phyloP scores from a whole-genome alignment of 1,284 basidiomycete genomes.

The Sporisorium reilianum region DNA sequence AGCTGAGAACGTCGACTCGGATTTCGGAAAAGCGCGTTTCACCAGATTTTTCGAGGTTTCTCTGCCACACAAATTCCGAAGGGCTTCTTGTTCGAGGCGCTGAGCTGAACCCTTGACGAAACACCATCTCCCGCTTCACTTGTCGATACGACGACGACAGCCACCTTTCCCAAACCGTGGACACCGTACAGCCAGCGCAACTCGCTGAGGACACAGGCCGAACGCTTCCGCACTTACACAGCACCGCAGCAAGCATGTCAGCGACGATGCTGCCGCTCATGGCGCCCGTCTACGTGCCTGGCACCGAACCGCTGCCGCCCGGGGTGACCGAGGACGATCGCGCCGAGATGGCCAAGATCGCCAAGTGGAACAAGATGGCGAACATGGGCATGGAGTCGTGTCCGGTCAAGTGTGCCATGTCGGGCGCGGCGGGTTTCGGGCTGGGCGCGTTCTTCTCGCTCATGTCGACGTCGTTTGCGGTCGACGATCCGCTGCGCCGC shows the following conservation, averaged over 20 bases:
- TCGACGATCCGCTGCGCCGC: constrained; percentile 82
- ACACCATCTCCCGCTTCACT: background rate
- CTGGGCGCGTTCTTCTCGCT: constrained; percentile 95
- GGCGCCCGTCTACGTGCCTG: constrained; percentile 67
- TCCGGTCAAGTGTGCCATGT: constrained; percentile 81
- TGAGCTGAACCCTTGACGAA: constrained; percentile 5
- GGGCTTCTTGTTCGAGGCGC: background rate
- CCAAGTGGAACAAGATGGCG: constrained; percentile 81
- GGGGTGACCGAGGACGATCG: constrained; percentile 85
- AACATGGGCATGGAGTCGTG: constrained; percentile 83
- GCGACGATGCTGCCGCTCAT: constrained; percentile 43
- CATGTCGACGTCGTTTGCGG: constrained; percentile 93
- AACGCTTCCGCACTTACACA: background rate
- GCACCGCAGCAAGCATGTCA: too few relatives aligned
- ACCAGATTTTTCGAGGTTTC: background rate
- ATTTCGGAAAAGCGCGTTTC: constrained; percentile 2
- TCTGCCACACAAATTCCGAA: background rate
- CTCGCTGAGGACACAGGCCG: too few relatives aligned
- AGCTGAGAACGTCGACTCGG: background rate
- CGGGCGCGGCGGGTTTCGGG: constrained; percentile 83
- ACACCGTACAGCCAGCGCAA: too few relatives aligned
- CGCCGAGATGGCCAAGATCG: constrained; percentile 76
- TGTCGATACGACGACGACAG: background rate
- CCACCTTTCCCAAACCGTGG: background rate
- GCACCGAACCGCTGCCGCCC: constrained; percentile 76